Percentiles rank a stretch among this genome's conserved stretches.
Evolutionary conservation across 2,329 filamentous ascomycete genomes (phyloP).

Genomic region (Magnaporthales sp.): DNA sequence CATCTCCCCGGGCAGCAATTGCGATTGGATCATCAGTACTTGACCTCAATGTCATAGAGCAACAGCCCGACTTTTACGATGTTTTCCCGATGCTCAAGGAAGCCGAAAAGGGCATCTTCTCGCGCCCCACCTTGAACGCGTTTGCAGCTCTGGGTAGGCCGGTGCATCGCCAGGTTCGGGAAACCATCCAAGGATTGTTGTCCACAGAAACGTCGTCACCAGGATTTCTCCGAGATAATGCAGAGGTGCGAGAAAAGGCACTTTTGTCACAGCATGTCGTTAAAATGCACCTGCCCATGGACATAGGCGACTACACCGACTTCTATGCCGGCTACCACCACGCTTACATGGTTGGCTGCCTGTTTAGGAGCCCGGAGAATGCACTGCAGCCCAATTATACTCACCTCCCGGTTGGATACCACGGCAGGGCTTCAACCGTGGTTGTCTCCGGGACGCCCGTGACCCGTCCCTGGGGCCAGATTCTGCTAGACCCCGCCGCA

Average conservation of each 20-base stretch:
- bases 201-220: slow-evolving; percentile 46
- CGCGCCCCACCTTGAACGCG: slow-evolving; percentile 25
- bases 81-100: slow-evolving; percentile 13
- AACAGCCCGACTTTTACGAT: slow-evolving; percentile 45
- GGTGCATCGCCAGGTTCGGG: slow-evolving; percentile 59
- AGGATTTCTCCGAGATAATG: slow-evolving; percentile 54
- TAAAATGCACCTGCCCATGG: slow-evolving; percentile 63
- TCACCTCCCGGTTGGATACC: slow-evolving; percentile 74
- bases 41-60: slow-evolving; percentile 54
- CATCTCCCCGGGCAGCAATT: slow-evolving; percentile 44
- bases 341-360: slow-evolving; percentile 56
- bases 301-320: slow-evolving; percentile 76
- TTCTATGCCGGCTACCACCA: slow-evolving; percentile 79
- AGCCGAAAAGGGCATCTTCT: slow-evolving; percentile 13
- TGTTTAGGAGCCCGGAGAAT: slow-evolving; percentile 65
- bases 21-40: slow-evolving; percentile 62
- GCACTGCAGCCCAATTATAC: slow-evolving; percentile 76
- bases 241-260: slow-evolving; percentile 42
- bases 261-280: slow-evolving; percentile 52
- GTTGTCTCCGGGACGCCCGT: slow-evolving; percentile 68
- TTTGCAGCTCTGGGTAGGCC: slow-evolving; percentile 66
- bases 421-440: slow-evolving; percentile 68
- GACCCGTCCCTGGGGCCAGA: slow-evolving; percentile 66
- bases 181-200: slow-evolving; percentile 61
- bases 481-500: slow-evolving; percentile 54